Percentiles rank a stretch among this genome's conserved stretches.
Conservation (phyloP, 139 green algal genomes). For the Chlorella sorokiniana region DNA sequence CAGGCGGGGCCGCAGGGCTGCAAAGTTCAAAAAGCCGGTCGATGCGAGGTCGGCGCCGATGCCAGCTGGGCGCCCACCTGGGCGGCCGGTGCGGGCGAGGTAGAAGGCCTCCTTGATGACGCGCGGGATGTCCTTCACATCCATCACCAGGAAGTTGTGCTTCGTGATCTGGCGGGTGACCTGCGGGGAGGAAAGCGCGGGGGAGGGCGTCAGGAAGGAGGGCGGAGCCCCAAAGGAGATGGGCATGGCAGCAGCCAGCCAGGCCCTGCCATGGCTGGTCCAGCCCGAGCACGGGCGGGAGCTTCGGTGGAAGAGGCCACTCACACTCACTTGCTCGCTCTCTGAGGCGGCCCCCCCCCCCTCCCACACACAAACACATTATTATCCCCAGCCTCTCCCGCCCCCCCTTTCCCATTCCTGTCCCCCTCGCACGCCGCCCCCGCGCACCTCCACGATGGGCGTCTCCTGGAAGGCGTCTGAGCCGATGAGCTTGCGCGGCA, state of each 20-base stretch:
- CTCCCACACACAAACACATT: background rate
- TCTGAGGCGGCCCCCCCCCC: too few species aligned
- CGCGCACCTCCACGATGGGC: constrained; percentile 95
- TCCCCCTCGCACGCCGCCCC: background rate
- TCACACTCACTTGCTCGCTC: too few species aligned
- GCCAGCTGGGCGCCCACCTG: constrained; percentile 59
- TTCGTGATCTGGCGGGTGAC: constrained; percentile 97
- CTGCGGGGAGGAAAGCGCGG: background rate
- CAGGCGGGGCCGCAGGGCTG: too few species aligned
- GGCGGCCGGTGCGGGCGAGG: constrained; percentile 89
- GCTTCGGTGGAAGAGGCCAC: too few species aligned
- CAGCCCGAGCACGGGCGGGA: too few species aligned
- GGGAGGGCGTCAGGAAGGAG: background rate
- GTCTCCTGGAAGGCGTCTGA: constrained; percentile 99
- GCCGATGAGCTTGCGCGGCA: constrained; percentile 87
- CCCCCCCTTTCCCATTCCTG: background rate
- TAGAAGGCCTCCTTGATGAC: constrained; percentile 98
- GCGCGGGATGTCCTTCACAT: constrained; percentile 94
- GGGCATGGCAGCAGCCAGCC: too few species aligned
- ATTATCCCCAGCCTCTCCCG: too few species aligned
- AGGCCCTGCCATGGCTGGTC: too few species aligned
- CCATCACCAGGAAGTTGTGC: constrained; percentile 99
- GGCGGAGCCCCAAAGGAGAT: too few species aligned
- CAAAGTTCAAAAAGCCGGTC: background rate
- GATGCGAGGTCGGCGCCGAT: too few species aligned